Conservation (phyloP, 208 protist species). For the Trypanosoma platydactyli region DNA sequence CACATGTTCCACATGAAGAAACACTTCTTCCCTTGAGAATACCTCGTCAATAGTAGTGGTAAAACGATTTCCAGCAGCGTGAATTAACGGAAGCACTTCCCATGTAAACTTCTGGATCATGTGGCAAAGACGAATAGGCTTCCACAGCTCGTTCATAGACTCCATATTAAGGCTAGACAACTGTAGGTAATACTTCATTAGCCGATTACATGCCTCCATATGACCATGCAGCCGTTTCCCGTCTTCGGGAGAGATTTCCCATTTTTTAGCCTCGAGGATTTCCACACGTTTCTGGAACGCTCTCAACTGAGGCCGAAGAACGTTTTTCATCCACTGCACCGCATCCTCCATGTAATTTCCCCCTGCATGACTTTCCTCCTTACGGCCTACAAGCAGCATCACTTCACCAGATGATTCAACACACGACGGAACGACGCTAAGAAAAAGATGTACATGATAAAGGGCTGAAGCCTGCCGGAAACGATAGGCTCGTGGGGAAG, state of each 20-base stretch:
- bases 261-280: slow-evolving; percentile 53
- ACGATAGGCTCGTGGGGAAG: slow-evolving; percentile 48
- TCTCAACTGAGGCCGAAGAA: slow-evolving; percentile 71
- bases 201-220: slow-evolving; percentile 60
- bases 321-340: slow-evolving; percentile 62
- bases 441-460: slow-evolving; percentile 57
- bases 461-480: slow-evolving; percentile 72
- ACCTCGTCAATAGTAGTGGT: slow-evolving; percentile 57
- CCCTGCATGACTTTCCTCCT: slow-evolving; percentile 63
- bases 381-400: slow-evolving; percentile 75
- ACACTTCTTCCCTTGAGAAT: slow-evolving; percentile 60
- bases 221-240: slow-evolving; percentile 58
- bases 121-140: slow-evolving; percentile 54
- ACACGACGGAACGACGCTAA: slow-evolving; percentile 76
- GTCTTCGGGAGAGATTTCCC: slow-evolving; percentile 59
- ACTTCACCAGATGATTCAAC: slow-evolving; percentile 53
- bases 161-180: slow-evolving; percentile 80
- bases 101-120: slow-evolving; percentile 53
- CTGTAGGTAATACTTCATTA: slow-evolving; percentile 73
- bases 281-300: slow-evolving; percentile 62
- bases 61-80: slow-evolving; percentile 35
- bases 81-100: slow-evolving; percentile 40
- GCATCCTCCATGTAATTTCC: slow-evolving; percentile 77
- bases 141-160: slow-evolving; percentile 69
- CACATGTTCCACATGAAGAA: slow-evolving; percentile 70